Percentiles rank a stretch among this genome's conserved stretches.
These are phyloP conservation scores for Marasmius tenuissimus DNA, from an alignment of 1,284 basidiomycete genomes.

Conservation along the genomic window DNA sequence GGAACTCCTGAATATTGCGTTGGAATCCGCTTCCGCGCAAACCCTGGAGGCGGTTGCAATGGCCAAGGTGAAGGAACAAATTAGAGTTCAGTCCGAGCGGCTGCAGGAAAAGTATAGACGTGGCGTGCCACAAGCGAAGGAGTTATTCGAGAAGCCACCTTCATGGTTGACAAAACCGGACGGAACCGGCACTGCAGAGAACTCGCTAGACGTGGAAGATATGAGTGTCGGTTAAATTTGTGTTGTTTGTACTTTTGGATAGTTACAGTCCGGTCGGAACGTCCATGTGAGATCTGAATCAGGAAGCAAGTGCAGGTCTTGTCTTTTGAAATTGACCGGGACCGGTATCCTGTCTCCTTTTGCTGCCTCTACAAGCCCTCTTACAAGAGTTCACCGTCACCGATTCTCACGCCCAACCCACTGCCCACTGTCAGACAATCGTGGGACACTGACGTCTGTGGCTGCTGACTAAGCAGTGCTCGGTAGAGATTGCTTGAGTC, in stretches of 20 bases:
- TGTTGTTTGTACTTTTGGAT: not conserved
- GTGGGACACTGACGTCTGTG: not conserved
- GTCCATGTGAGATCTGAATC: too few species aligned
- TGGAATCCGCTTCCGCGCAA: slow-evolving; percentile 51
- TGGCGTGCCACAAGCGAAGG: slow-evolving; percentile 11
- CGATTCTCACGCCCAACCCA: too few species aligned
- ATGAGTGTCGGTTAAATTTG: not conserved
- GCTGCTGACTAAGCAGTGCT: not conserved
- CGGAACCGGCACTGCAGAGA: not conserved
- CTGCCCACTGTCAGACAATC: not conserved
- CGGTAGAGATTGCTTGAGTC: too few species aligned
- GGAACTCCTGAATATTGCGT: slow-evolving; percentile 82
- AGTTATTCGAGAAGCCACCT: slow-evolving; percentile 4
- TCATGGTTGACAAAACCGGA: not conserved
- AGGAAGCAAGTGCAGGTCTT: too few species aligned
- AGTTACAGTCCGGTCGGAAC: too few species aligned
- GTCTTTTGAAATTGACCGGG: too few species aligned
- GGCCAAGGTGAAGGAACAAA: slow-evolving; percentile 26
- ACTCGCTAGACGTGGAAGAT: not conserved
- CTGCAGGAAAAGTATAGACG: slow-evolving; percentile 33
- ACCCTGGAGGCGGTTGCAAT: slow-evolving; percentile 22
- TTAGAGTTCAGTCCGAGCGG: slow-evolving; percentile 32
- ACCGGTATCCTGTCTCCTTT: too few species aligned
- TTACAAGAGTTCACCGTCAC: too few species aligned
- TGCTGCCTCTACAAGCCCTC: too few species aligned